A percentile compares a stretch with the other conserved stretches of the same genome.
Conservation (phyloP, 768 basidiomycete genomes). For the Rhodotorula taiwanensis region DNA sequence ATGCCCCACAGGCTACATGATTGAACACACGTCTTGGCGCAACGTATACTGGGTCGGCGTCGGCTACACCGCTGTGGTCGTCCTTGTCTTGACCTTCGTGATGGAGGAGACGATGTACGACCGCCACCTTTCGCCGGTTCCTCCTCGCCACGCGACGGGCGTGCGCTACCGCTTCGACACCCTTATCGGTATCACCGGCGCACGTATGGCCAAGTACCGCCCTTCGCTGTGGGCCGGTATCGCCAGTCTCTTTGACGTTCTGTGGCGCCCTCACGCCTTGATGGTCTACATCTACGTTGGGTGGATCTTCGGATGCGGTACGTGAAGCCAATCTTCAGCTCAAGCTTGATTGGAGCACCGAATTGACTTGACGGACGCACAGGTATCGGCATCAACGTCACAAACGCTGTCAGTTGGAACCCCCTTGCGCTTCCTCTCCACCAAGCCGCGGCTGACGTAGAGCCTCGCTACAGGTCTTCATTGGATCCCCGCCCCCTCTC, state of each 20-base stretch:
- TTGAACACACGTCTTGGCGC: slow-evolving; percentile 49
- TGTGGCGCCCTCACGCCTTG: slow-evolving; percentile 61
- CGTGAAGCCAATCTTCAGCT: slow-evolving; percentile 54
- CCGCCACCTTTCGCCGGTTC: slow-evolving; percentile 54
- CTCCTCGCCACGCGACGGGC: slow-evolving; percentile 47
- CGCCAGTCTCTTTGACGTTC: slow-evolving; percentile 47
- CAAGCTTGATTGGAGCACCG: background rate
- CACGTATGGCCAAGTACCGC: slow-evolving; percentile 51
- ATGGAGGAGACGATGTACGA: slow-evolving; percentile 60
- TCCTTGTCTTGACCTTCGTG: slow-evolving; percentile 56
- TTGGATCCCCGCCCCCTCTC: slow-evolving; percentile 53
- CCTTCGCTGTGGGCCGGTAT: background rate
- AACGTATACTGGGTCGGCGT: slow-evolving; percentile 65
- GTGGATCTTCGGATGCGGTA: slow-evolving; percentile 58
- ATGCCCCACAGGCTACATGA: slow-evolving; percentile 61
- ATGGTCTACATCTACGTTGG: slow-evolving; percentile 51
- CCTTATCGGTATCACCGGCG: slow-evolving; percentile 59
- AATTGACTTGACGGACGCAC: too few species aligned
- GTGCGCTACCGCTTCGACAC: slow-evolving; percentile 56
- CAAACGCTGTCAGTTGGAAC: slow-evolving; percentile 51
- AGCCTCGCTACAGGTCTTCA: slow-evolving; percentile 45
- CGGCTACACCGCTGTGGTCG: slow-evolving; percentile 55
- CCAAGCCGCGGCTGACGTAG: background rate
- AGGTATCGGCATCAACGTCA: slow-evolving; percentile 49
- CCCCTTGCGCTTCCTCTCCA: background rate